These are phyloP conservation scores for Neoarthrinium moseri DNA, from an alignment of 2,329 filamentous ascomycete genomes.

Conservation along the genomic window DNA sequence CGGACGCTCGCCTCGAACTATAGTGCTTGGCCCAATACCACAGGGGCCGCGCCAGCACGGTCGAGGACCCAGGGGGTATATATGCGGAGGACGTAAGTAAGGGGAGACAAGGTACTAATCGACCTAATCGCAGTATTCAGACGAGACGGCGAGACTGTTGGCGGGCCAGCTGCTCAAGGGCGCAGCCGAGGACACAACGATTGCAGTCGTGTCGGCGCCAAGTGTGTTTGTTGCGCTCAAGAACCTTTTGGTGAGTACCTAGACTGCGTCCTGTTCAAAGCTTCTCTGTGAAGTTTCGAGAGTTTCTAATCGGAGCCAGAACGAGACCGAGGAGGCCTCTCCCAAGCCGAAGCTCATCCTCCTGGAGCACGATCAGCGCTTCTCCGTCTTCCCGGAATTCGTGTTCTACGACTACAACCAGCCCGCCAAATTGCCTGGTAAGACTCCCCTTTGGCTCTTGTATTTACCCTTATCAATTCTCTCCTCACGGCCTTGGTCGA, in stretches of 20 bases:
- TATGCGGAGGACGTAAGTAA: background rate
- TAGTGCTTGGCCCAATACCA: too few relatives aligned
- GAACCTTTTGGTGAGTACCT: constrained; percentile 59
- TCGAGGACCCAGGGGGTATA: background rate
- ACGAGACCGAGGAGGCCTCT: constrained; percentile 21
- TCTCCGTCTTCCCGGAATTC: constrained; percentile 72
- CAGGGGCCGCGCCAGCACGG: too few relatives aligned
- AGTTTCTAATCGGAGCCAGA: too few relatives aligned
- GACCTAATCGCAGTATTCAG: constrained; percentile 58
- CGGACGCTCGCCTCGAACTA: too few relatives aligned
- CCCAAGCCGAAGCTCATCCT: constrained; percentile 60
- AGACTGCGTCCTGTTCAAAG: constrained; percentile 1
- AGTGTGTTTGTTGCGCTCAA: constrained; percentile 76
- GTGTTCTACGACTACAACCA: constrained; percentile 71
- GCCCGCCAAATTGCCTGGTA: constrained; percentile 64
- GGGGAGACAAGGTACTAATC: background rate
- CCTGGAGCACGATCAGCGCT: constrained; percentile 73
- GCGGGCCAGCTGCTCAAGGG: constrained; percentile 66
- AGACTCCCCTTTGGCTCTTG: constrained; percentile 15
- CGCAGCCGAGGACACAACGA: constrained; percentile 52
- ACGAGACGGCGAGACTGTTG: constrained; percentile 65
- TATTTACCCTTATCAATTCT: background rate
- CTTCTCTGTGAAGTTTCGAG: too few relatives aligned
- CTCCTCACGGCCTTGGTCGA: too few relatives aligned
- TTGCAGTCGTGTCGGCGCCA: constrained; percentile 72